Conservation (phyloP, 169 alveolate species). For the Cryptosporidium baileyi region DNA sequence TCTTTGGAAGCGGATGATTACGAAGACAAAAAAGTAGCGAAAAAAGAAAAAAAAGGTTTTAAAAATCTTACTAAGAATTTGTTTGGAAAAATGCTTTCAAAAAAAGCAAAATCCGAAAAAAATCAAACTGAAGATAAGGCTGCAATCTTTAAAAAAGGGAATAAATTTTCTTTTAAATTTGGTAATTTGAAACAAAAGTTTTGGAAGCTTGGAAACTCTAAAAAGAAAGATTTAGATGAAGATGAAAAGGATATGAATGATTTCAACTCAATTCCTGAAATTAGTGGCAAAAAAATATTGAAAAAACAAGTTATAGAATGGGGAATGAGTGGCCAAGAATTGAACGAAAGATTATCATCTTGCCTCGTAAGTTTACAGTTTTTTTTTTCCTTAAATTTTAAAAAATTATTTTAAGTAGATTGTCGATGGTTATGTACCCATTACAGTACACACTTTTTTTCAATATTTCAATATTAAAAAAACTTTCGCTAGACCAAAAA, state of each 20-base stretch:
- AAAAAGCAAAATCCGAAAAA: background rate
- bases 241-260: too few species aligned
- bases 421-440: constrained; percentile 5
- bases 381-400: background rate
- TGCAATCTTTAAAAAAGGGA: background rate
- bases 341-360: background rate
- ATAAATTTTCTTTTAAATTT: constrained; percentile 6
- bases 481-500: background rate
- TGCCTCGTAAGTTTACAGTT: constrained; percentile 15
- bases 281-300: background rate
- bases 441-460: constrained; percentile 30
- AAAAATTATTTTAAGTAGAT: constrained; percentile 19
- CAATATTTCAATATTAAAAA: constrained; percentile 16
- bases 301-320: background rate
- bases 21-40: background rate
- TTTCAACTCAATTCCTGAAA: too few species aligned
- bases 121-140: background rate
- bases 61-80: background rate
- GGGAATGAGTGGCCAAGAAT: background rate
- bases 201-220: background rate
- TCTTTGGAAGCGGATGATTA: background rate
- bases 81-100: background rate
- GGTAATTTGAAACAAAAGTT: background rate
- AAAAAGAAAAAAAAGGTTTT: background rate
- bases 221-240: too few species aligned